Base-by-base conservation (phyloP, 352 stramenopile species). In the Phytophthora megakarya region DNA sequence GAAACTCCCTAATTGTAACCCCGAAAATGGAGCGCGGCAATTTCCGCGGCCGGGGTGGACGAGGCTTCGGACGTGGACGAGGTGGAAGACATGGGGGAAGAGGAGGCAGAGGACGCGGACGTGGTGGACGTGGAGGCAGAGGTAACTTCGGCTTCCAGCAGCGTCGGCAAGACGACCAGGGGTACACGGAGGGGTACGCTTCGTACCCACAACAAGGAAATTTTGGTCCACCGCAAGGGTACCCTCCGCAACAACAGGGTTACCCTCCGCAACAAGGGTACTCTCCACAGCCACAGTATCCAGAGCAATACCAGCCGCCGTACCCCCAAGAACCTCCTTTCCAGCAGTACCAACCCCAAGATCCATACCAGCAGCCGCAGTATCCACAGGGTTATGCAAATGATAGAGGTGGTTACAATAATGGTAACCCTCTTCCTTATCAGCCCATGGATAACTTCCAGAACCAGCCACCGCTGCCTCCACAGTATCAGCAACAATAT, bases 41-140 rank as follows among this genome's bases (percentile, higher is more conserved):
- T 32, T 69, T 78, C 33, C 65, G 72, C 4, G 61, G 60, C 23
- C 61, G 65, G 16, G 65, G 73, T n/a, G 61, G 73, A 38, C 48
- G 70, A 10, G 58, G 74, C 43, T 55, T 67, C 12, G 71, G 67
- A 25, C 62, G 71, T 22, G 72, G 75, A 44, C 46, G 63, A 39
- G 48, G 59, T 6, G 30, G 38, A 38, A 26, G 49, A 38, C 28
- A 49, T 42, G 32, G 48, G 22, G 18, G 70, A 65, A 47, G 73
- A 45, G n/a, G 71, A 50, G 70, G 72, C 12, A 35, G 73, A 53
- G 70, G 76, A 59, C 47, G 73, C 16, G 72, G 78, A 72, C 43
- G 75, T 0, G 67, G 69, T 7, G 72, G 79, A 0, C 51, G 67
- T 33, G 59, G 66, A 11, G 50, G 52, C 21, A 25, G 72, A 25